Evolutionary conservation across 192 early-diverging fungal genomes (phyloP).

Genomic region (Podila minutissima): DNA sequence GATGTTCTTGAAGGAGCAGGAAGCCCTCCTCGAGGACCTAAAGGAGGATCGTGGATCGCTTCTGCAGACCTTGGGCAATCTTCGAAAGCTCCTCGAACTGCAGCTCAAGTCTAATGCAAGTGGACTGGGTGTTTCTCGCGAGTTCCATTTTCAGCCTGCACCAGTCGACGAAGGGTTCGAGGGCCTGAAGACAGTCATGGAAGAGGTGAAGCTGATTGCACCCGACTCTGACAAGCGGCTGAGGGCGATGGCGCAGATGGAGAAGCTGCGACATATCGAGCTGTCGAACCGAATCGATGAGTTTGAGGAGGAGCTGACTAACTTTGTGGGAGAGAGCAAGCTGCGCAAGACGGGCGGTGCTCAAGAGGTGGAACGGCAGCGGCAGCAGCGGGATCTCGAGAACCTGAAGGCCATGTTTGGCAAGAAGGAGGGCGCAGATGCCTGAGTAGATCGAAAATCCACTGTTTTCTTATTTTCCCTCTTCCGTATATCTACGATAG

Average conservation of each 20-base stretch:
- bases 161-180: constrained; percentile 66
- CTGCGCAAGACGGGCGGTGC: constrained; percentile 83
- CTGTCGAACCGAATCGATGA: constrained; percentile 76
- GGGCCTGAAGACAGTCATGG: constrained; percentile 72
- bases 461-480: no score
- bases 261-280: constrained; percentile 73
- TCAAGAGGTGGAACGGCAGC: constrained; percentile 72
- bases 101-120: constrained; percentile 52
- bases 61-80: constrained; percentile 64
- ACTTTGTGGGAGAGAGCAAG: constrained; percentile 72
- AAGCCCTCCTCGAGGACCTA: constrained; percentile 74
- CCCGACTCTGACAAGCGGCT: constrained; percentile 72
- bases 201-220: constrained; percentile 74
- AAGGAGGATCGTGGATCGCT: constrained; percentile 71
- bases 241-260: constrained; percentile 71
- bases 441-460: no score
- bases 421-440: not conserved
- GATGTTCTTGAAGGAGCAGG: constrained; percentile 81
- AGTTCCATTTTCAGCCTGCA: constrained; percentile 62
- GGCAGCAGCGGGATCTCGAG: constrained; percentile 74
- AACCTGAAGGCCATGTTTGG: constrained; percentile 65
- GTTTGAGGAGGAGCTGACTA: constrained; percentile 77
- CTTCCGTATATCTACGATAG: no score
- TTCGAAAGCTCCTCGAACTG: constrained; percentile 69
- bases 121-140: constrained; percentile 41